Evolutionary conservation across 257 asterid species (phyloP), one percentile per base, ranked within the genome.

Genomic region (Nemophila menziesii): DNA sequence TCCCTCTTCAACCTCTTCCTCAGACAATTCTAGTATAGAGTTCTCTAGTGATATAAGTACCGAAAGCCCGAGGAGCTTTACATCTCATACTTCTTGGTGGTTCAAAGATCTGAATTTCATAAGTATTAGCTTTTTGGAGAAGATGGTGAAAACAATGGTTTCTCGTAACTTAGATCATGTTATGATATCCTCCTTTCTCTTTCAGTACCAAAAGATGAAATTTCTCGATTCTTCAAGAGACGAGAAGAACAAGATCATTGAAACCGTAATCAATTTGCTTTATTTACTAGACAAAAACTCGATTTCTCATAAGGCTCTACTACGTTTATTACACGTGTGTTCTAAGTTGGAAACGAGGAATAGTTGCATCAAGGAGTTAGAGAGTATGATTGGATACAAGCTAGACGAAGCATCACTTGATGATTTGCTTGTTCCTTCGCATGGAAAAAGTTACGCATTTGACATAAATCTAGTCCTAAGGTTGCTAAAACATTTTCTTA

Each of bases 321-420:
- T 75, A 24, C 48, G 61, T 24, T 48, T 67, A 42, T 78, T 75
- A 14, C 76, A 43, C 29, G 45, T 45, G 18, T 64, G 72, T 5
- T 46, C 20, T 11, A 33, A 44, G 19, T 65, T 67, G 37, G 54
- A 60, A 45, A 12, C 65, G 47, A 52, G 44, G 10, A 57, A 27
- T 40, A 43, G 39, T 19, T 50, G 22, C 54, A 56, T 10, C 11
- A 39, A n/a, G 40, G 72, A 26, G 40, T 57, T 78, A 27, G 90
- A 81, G 33, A 36, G 36, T 40, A 43, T 74, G 42, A 66, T 81
- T 20, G 92, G 82, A 3, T 53, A 55, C 13, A 47, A 68, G 16
- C 48, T 81, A 24, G 86, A 81, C 41, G 68, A 61, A 47, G 90
- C 86, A 19, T 67, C 76, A 44, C 20, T 81, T 42, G 78, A 75